Evolutionary conservation across 208 protist species (phyloP), one percentile per base, ranked within the genome.

Genomic region (Kentomonas sorsogonicus): DNA sequence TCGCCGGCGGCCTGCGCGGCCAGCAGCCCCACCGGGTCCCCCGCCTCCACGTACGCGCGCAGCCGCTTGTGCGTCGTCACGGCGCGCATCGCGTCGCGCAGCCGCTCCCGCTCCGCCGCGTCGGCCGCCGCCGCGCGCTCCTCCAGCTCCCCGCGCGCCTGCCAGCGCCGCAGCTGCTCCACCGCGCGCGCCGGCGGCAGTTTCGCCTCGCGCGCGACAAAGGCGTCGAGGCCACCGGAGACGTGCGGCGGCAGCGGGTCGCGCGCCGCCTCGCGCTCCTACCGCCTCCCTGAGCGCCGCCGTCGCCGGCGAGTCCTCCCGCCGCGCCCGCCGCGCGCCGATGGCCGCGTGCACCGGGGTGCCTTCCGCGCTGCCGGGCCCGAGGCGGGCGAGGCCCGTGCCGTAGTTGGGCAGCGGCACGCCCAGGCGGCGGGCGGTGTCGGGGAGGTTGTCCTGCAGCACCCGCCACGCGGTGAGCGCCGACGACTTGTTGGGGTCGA

Each of bases 1-100:
- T 99, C 98, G 41, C 98, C 98, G 30, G 99, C 97, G 1, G 95
- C 96, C 82, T 99, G 97, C 9, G 89, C 98, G 10, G 97, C 98
- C 5, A 99, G 62, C 26, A 99, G 76, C 56, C 98, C 98, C 18
- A 99, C 98, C 11, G 93, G 69, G 68, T 99, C 97, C 40, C 97
- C 97, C 0, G 97, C 66, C 18, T 96, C 86, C 63, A 77, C 89
- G 66, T 80, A 86, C n/a, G 89, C 70, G 13, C 76, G 70, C 50
- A 86, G 40, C 3, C 79, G 82, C 13, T 69, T 63, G 25, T 57
- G 69, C 23, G 80, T 53, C 15, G 83, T 88, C 27, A 94, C 46
- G 23, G 89, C 79, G 27, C 58, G 55, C 46, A 89, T 47, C 34
- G 82, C 57, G 26, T 92, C 83, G 27, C 58, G 54, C 47, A 92